These are phyloP conservation scores for Penicillium sp. DNA, from an alignment of 2,329 filamentous ascomycete species.

Conservation along the genomic window DNA sequence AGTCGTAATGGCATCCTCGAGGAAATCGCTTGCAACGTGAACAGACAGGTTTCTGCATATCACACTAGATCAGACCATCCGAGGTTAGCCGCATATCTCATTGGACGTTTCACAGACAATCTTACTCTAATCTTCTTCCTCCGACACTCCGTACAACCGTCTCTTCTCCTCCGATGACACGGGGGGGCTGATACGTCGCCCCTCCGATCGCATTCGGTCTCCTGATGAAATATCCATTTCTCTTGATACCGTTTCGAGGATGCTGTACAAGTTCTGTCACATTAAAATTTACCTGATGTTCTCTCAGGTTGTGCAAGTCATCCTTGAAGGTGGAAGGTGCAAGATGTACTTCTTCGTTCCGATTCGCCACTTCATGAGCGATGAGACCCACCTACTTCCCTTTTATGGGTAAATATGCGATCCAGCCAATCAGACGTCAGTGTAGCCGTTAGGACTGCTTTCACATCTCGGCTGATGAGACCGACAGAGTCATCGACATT, in stretches of 20 bases:
- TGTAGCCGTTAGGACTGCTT: no score
- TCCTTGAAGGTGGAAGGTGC: conserved; percentile 28
- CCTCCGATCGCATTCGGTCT: neutral
- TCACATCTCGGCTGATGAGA: neutral
- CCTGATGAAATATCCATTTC: neutral
- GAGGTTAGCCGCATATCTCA: neutral
- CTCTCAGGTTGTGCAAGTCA: neutral
- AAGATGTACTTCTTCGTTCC: conserved; percentile 2
- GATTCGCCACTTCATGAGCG: conserved; percentile 6
- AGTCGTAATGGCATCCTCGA: conserved; percentile 29
- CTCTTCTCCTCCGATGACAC: conserved; percentile 29
- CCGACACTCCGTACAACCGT: conserved; percentile 37
- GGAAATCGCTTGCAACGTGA: conserved; percentile 33
- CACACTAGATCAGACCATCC: conserved; percentile 26
- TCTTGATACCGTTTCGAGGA: neutral
- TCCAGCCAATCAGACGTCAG: conserved; percentile 9
- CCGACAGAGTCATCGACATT: neutral
- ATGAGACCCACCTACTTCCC: conserved; percentile 9
- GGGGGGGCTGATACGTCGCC: neutral
- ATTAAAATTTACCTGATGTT: neutral
- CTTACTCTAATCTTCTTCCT: conserved; percentile 37
- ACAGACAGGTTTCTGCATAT: conserved; percentile 31
- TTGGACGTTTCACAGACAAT: neutral
- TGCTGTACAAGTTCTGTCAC: neutral
- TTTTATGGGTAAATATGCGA: conserved; percentile 13